Conservation (phyloP, 176 grass and related monocot species). For the Oryza rufipogon region DNA sequence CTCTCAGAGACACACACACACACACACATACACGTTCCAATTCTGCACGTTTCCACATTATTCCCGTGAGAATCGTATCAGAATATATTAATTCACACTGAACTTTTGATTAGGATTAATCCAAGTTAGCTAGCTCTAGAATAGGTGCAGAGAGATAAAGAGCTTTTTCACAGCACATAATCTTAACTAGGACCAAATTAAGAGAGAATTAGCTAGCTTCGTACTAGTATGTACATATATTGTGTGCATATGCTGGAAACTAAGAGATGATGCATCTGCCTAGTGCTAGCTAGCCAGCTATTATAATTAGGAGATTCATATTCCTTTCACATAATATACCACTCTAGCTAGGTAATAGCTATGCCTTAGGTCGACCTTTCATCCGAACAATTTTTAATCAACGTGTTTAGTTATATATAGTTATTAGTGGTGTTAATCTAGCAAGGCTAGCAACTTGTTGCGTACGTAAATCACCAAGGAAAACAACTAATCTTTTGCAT, state of each 20-base stretch:
- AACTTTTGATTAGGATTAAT: slow-evolving; percentile 20
- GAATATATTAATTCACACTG: slow-evolving; percentile 38
- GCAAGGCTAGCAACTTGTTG: slow-evolving; percentile 1
- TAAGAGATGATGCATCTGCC: slow-evolving; percentile 5
- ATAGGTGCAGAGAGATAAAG: slow-evolving; percentile 8
- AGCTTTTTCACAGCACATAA: slow-evolving; percentile 26
- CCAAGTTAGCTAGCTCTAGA: slow-evolving; percentile 5
- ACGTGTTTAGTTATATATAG: neutral
- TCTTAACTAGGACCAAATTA: slow-evolving; percentile 42
- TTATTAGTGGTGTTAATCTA: neutral
- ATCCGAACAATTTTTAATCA: neutral
- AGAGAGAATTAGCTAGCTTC: slow-evolving; percentile 6
- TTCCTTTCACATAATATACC: neutral
- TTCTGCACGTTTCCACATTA: slow-evolving; percentile 38
- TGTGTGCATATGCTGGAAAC: neutral
- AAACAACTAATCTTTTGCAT: neutral
- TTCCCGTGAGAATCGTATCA: slow-evolving; percentile 10
- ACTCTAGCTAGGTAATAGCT: neutral
- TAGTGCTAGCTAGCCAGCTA: neutral
- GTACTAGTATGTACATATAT: neutral
- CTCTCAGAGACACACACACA: neutral
- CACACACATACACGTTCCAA: neutral
- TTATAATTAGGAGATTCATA: neutral
- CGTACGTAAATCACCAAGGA: neutral
- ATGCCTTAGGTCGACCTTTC: slow-evolving; percentile 11